These are phyloP conservation scores for Beauveria varroae DNA, from an alignment of 2,329 filamentous ascomycete species.

Conservation along the genomic window DNA sequence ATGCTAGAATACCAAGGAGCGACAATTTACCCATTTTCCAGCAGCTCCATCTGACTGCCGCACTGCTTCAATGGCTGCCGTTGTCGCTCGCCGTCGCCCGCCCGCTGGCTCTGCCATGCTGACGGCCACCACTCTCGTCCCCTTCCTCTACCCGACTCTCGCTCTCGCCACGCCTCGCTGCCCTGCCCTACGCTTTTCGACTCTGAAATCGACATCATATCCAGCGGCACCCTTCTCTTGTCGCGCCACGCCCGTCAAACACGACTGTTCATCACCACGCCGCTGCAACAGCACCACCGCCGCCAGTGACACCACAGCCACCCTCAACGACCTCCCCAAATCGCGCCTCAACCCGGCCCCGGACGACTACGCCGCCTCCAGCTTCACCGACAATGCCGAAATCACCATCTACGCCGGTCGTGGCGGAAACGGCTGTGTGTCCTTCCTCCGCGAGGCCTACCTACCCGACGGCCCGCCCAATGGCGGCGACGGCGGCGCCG, in stretches of 20 bases:
- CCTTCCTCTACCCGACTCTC: slow-evolving; percentile 44
- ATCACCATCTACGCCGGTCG: slow-evolving; percentile 70
- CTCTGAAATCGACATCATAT: not conserved
- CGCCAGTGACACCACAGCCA: slow-evolving; percentile 12
- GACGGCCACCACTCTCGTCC: slow-evolving; percentile 21
- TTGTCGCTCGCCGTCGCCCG: not conserved
- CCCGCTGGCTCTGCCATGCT: not conserved
- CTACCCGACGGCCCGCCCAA: slow-evolving; percentile 84
- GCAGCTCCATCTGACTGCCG: not conserved
- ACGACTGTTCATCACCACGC: not conserved
- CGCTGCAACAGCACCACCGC: slow-evolving; percentile 1
- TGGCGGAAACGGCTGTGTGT: slow-evolving; percentile 89
- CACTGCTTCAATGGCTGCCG: not conserved
- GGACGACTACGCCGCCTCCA: slow-evolving; percentile 73
- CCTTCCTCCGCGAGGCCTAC: slow-evolving; percentile 87
- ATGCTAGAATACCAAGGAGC: not conserved
- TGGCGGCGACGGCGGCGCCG: slow-evolving; percentile 86
- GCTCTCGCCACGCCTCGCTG: slow-evolving; percentile 20
- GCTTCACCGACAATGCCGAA: slow-evolving; percentile 80
- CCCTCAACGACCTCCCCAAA: slow-evolving; percentile 31
- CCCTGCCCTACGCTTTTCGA: not conserved
- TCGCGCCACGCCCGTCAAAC: not conserved
- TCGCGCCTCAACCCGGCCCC: slow-evolving; percentile 72
- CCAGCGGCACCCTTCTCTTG: not conserved
- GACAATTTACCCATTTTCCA: not conserved